Base-by-base conservation (phyloP, 345 rosid species). In the Excoecaria cochinchinensis region DNA sequence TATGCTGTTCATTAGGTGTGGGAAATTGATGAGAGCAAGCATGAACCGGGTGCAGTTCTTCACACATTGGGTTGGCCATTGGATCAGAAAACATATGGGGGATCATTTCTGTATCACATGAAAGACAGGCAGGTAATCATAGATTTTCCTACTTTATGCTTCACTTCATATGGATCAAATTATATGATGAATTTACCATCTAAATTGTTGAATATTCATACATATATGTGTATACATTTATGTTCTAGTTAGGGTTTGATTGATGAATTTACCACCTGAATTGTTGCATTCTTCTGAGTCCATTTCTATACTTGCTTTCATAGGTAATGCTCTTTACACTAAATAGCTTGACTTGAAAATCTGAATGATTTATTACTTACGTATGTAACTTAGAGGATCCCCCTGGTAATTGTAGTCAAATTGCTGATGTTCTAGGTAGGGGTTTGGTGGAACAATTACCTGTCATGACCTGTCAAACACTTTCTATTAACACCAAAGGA, bases 31-130 rank as follows among this genome's bases (percentile, higher is more conserved):
- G 95, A 89, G 83, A 72, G 84, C 72, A 95, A 90, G 80, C 97
- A 95, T 82, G 82, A 85, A 62, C 95, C 99, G 25, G 99, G 97
- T 73, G 83, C 84, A 79, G 89, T 92, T 75, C 73, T 95, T 80
- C 99, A 95, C 81, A 89, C 97, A 8, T 67, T 95, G 81, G 99
- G 97, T 70, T 95, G 97, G 97, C 97, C 99, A n/a, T 82, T 95
- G 82, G 93, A 92, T 83, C 77, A 75, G 53, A 90, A 89, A 84
- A 95, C 97, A 70, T 95, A 95, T 39, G 97, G 99, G 44, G 99
- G 99, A 71, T 91, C 99, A 62, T 95, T 95, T 88, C 81, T 95
- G 79, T 92, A 95, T 84, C 97, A 95, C 90, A 95, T 95, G 99
- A 85, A 87, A 13, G 89, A 95, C 77, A 88, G 87, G 71, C 94